phyloP scores from a whole-genome alignment of 1,284 basidiomycete genomes.

The Cryptococcus amylolentus region DNA sequence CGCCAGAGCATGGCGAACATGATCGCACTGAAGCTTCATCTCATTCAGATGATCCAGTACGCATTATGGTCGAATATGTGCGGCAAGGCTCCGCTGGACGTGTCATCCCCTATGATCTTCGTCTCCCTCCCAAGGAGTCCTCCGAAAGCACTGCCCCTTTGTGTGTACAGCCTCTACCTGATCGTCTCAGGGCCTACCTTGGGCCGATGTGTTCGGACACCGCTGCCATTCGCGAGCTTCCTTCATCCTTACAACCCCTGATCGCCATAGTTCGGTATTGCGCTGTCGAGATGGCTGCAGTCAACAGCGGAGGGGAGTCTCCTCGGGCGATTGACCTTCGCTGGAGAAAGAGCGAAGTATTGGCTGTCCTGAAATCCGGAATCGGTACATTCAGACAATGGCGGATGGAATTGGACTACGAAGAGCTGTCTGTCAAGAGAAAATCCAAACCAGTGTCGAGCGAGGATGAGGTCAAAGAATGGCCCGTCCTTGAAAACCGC shows the following conservation, averaged over 20 bases:
- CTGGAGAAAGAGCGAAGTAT: slow-evolving; percentile 67
- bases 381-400: slow-evolving; percentile 28
- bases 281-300: slow-evolving; percentile 15
- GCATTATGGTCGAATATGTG: slow-evolving; percentile 63
- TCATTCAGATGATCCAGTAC: slow-evolving; percentile 31
- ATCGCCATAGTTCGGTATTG: slow-evolving; percentile 46
- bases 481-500: slow-evolving; percentile 52
- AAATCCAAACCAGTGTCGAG: slow-evolving; percentile 33
- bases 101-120: slow-evolving; percentile 54
- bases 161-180: slow-evolving; percentile 55
- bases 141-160: slow-evolving; percentile 35
- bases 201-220: slow-evolving; percentile 59
- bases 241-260: slow-evolving; percentile 30
- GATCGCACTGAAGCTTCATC: not conserved
- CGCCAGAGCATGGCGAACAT: slow-evolving; percentile 3
- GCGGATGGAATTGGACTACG: slow-evolving; percentile 15
- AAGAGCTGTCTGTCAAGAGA: not conserved
- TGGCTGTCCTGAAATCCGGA: slow-evolving; percentile 58
- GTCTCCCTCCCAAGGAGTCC: slow-evolving; percentile 46
- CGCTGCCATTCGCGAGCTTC: slow-evolving; percentile 50
- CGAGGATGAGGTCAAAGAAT: slow-evolving; percentile 28
- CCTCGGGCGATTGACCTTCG: not conserved
- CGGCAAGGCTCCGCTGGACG: slow-evolving; percentile 67
- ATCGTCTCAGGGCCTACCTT: slow-evolving; percentile 61
- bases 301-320: slow-evolving; percentile 2